Percentiles rank a stretch among this genome's conserved stretches.
Conservation (phyloP, 768 basidiomycete genomes). For the Macrolepiota albuminosa region DNA sequence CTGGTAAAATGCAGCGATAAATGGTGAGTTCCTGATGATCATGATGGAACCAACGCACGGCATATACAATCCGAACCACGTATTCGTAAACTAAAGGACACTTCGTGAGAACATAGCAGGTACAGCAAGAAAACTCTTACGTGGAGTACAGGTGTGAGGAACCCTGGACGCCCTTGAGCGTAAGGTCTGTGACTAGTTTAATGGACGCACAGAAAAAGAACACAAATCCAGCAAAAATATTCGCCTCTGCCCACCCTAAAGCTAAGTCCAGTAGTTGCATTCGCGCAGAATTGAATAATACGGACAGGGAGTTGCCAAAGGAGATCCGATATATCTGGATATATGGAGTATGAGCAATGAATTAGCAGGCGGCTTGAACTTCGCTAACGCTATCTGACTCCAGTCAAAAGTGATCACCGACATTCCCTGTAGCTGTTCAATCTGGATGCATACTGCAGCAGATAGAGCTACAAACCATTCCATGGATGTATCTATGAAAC, state of each 20-base stretch:
- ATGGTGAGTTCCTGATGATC: neutral
- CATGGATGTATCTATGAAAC: constrained; percentile 32
- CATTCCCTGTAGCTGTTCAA: constrained; percentile 29
- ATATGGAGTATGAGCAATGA: neutral
- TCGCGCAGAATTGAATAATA: neutral
- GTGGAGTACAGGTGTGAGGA: constrained; percentile 58
- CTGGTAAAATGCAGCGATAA: constrained; percentile 17
- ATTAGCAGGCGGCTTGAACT: neutral
- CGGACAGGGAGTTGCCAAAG: constrained; percentile 41
- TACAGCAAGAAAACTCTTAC: constrained; percentile 21
- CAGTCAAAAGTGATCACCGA: constrained; percentile 47
- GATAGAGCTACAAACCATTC: constrained; percentile 36
- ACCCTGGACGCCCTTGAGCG: constrained; percentile 25
- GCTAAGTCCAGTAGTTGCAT: neutral
- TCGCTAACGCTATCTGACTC: constrained; percentile 53
- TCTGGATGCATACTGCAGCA: constrained; percentile 22
- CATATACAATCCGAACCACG: constrained; percentile 52
- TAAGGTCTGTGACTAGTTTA: neutral
- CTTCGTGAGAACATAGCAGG: neutral
- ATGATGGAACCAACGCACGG: constrained; percentile 33
- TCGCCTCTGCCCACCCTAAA: constrained; percentile 69
- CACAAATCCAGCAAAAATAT: constrained; percentile 56
- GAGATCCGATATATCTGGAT: constrained; percentile 44
- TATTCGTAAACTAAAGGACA: constrained; percentile 49
- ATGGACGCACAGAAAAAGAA: constrained; percentile 55